These are phyloP conservation scores for Blastobotrys aristatus DNA, from an alignment of 1,139 yeast genomes.

Conservation along the genomic window DNA sequence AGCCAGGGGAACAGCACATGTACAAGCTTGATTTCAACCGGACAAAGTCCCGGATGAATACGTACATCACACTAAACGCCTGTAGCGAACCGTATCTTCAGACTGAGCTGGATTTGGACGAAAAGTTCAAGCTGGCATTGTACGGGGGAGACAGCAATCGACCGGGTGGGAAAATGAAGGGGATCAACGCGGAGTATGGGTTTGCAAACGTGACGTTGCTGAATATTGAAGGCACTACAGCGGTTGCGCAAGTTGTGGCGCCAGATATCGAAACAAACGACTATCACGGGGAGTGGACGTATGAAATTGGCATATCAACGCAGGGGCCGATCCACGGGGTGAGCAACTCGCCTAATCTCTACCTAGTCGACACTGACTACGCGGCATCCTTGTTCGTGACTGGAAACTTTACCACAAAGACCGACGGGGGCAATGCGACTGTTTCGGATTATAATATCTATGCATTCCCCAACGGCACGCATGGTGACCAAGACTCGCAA, in stretches of 20 bases:
- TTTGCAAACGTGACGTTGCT: slow-evolving; percentile 27
- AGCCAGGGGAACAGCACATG: slow-evolving; percentile 28
- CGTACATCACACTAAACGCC: slow-evolving; percentile 23
- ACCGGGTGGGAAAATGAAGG: slow-evolving; percentile 8
- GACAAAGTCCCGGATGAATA: slow-evolving; percentile 5
- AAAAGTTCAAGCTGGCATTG: slow-evolving; percentile 11
- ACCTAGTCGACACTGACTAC: slow-evolving; percentile 68
- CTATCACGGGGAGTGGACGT: slow-evolving; percentile 34
- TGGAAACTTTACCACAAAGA: slow-evolving; percentile 45
- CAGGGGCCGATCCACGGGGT: slow-evolving; percentile 63
- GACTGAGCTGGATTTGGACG: slow-evolving; percentile 3
- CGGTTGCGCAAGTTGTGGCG: slow-evolving; percentile 22
- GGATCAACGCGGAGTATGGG: slow-evolving; percentile 20
- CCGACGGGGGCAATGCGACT: slow-evolving; percentile 20
- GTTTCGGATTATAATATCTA: slow-evolving; percentile 23
- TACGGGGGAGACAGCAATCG: slow-evolving; percentile 18
- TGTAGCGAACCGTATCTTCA: slow-evolving; percentile 19
- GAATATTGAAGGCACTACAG: slow-evolving; percentile 14
- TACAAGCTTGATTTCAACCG: slow-evolving; percentile 17
- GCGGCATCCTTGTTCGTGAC: slow-evolving; percentile 65
- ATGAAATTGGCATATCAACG: slow-evolving; percentile 68
- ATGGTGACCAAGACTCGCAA: background rate
- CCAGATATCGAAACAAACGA: slow-evolving; percentile 15
- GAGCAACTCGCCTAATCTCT: slow-evolving; percentile 56
- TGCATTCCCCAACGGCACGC: slow-evolving; percentile 29